A percentile compares a stretch with the other conserved stretches of the same genome.
These are phyloP conservation scores for Colletotrichum incanum DNA, from an alignment of 2,329 filamentous ascomycete species.

Conservation along the genomic window DNA sequence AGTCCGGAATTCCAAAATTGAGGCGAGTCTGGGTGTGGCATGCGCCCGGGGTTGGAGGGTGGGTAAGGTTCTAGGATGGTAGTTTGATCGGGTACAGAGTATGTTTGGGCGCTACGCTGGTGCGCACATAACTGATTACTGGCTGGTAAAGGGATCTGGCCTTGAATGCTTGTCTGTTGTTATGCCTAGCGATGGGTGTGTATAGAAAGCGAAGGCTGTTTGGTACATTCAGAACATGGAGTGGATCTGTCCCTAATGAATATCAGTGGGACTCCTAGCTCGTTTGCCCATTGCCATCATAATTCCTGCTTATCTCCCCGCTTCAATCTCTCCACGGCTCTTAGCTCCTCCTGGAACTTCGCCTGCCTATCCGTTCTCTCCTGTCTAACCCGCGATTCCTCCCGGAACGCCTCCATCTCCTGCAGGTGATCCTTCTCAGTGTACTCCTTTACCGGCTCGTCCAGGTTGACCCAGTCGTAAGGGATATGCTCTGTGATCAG, in stretches of 20 bases:
- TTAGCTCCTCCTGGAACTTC: slow-evolving; percentile 28
- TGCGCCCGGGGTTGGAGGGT: not conserved
- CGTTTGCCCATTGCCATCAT: not conserved
- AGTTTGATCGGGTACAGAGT: not conserved
- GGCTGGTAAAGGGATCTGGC: not conserved
- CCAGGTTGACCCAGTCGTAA: slow-evolving; percentile 37
- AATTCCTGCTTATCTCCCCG: slow-evolving; percentile 36
- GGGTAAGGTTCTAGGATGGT: not conserved
- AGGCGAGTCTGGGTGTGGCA: not conserved
- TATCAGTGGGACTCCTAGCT: not conserved
- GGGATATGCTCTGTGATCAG: slow-evolving; percentile 37
- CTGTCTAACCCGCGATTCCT: slow-evolving; percentile 24
- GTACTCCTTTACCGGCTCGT: slow-evolving; percentile 16
- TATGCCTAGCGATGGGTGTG: not conserved
- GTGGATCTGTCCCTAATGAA: too few relatives aligned
- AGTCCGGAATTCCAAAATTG: not conserved
- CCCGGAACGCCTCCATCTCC: slow-evolving; percentile 36
- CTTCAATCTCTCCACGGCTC: slow-evolving; percentile 19
- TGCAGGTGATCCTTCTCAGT: slow-evolving; percentile 23
- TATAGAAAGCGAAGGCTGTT: not conserved
- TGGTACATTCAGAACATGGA: not conserved
- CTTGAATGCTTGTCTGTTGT: not conserved
- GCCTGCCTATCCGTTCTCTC: slow-evolving; percentile 34
- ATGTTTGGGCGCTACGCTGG: not conserved
- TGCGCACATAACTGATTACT: not conserved